Evolutionary conservation across 1,284 basidiomycete species (phyloP), one percentile per base, ranked within the genome.

Genomic region (Irpex rosettiformis): DNA sequence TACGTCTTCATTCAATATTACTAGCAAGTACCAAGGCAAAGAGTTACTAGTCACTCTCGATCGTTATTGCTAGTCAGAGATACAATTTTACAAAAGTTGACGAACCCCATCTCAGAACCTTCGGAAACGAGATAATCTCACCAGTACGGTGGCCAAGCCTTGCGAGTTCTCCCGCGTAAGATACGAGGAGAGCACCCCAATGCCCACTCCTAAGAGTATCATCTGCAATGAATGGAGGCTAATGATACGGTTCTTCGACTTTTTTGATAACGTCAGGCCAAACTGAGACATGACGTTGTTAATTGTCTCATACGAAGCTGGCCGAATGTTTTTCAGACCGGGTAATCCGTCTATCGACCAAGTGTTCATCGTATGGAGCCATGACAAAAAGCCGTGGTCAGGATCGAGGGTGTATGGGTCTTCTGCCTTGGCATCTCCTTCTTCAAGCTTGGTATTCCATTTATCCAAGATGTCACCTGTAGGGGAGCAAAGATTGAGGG

Each of bases 301-400:
- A 27, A 61, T 58, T 21, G 21, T 40, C 28, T 57, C 52, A 10
- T 40, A 40, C 10, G 37, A 40, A 1, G 37, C 37, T 4, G 37
- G 37, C 11, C 37, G 37, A 40, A 40, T 40, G 4, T 40, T 37
- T 40, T 55, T 61, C 29, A 61, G 27, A 5, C 59, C 59, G 11
- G 59, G 59, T 8, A 61, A 48, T 13, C 59, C 59, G 53, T 61
- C 59, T 22, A 61, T 55, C 16, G 59, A 61, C 59, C 59, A 61
- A 24, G 56, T 55, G 54, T 61, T 61, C 40, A 57, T 37, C 11
- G 22, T 57, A 21, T 55, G 45, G 28, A 52, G 49, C 45, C 57
- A 61, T 3, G 42, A 22, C 43, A 21, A 37, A n/a, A 61, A 30
- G 29, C 59, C 56, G 13, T 40, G 56, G 21, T 57, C 52, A 2